Base-by-base conservation (phyloP, 352 stramenopile genomes). In the Globisporangium lucens region DNA sequence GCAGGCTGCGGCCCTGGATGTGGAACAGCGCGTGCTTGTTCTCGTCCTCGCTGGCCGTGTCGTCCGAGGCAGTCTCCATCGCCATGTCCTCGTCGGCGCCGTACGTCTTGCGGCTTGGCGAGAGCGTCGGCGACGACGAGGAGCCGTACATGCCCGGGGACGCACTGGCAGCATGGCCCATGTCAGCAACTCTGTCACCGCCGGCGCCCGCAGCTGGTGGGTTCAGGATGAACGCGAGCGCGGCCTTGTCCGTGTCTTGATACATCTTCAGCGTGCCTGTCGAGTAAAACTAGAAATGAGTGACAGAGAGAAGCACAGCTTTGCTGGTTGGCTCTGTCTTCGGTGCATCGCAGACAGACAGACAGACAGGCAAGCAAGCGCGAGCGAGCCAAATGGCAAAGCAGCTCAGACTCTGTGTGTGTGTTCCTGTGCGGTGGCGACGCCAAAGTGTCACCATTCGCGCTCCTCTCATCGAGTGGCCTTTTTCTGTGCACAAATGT, bases 221-320 rank as follows among this genome's bases (percentile, higher is more conserved):
- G 74, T 90, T 91, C 46, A 91, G 73, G 65, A 91, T 91, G 78
- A 89, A 91, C 38, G 83, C 82, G 29, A 91, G 66, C 58, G 80
- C 78, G 33, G 75, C 70, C 66, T 91, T 91, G 73, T 77, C 77
- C 56, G 75, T 71, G 60, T 90, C 75, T 56, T 85, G 72, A 17
- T 64, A 67, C 58, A 80, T 67, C 36, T 59, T 67, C 53, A n/a
- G 58, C n/a, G 12, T 56, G 20, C 13, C 24, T 70, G 72, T 73
- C 65, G 65, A 69, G 72, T 72, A 69, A 73, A 74, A 78, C 69
- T 65, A 69, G 65, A 56, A 75, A 66, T 72, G 71, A 56, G 33
- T 63, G 46, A 56, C 35, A 43, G 15, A 15, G 30, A 53, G 57
- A 17, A 27, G 55, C 29, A 24, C 29, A 60, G 17, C 17, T 43